Base-by-base conservation (phyloP, 2,329 filamentous ascomycete genomes). In the Fusarium luffae region DNA sequence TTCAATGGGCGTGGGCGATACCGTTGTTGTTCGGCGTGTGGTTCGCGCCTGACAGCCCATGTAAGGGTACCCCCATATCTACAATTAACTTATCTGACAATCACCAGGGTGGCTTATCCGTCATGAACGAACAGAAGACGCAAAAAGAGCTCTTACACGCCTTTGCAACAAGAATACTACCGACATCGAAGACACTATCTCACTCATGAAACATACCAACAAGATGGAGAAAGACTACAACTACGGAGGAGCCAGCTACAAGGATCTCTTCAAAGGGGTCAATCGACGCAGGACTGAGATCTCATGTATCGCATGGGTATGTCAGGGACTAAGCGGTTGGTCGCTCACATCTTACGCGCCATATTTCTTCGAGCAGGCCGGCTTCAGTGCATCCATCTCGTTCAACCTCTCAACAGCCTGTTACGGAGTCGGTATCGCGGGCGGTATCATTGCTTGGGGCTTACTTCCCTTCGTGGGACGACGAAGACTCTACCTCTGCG, bases 301-400 rank as follows among this genome's bases (percentile, higher is more conserved):
- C 21, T 58, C 74, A 2, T 76, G 74, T 41, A 58, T 76, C 25
- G 73, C 69, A 7, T 77, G 75, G 75, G 54, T 72, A 4, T 70
- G 67, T 2, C 75, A 77, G 52, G 74, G 72, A 5, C 67, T 77
- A 8, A 74, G 69, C 11, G 75, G 75, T 5, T 73, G 51, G 30
- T 63, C 65, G 1, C 46, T 75, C 27, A 74, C 68, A 4, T 59
- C 57, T 2, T 74, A 74, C 28, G 69, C 69, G 2, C 63, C 80
- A 5, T 84, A 82, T 71, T 84, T 84, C 70, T 82, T 82, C 71
- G 74, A 79, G 34, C 81, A 82, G 57, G 77, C 81, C 6, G 82
- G 83, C 41, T 77, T 84, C 41, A 65, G 74, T 30, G 71, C 78
- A 27, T 67, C 73, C 2, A 73, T 78, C 12, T 79, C 81, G 0